Conservation (phyloP, 2,329 filamentous ascomycete species). For the Clonostachys sp. region DNA sequence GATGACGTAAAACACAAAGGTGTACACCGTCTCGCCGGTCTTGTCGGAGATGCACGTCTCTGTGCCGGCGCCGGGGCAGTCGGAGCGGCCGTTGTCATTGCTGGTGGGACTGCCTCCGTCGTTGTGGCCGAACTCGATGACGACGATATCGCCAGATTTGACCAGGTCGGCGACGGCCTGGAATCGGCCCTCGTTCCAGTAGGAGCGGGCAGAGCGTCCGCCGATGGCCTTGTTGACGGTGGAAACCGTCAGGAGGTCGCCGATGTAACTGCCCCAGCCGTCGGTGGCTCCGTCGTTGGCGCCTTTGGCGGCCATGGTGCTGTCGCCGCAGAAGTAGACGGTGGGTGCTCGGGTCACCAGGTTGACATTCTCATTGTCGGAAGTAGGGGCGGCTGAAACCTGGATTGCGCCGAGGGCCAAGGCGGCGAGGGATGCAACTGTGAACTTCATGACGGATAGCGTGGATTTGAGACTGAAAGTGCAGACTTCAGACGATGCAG, state of each 20-base stretch:
- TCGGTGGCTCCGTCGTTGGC: slow-evolving; percentile 30
- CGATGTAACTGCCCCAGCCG: slow-evolving; percentile 62
- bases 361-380: neutral
- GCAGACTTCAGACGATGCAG: too few relatives aligned
- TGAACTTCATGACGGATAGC: slow-evolving; percentile 12
- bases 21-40: slow-evolving; percentile 47
- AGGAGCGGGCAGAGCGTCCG: slow-evolving; percentile 63
- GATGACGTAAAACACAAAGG: slow-evolving; percentile 55
- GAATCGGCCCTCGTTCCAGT: slow-evolving; percentile 62
- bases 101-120: slow-evolving; percentile 53
- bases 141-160: slow-evolving; percentile 56
- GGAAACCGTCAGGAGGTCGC: slow-evolving; percentile 34
- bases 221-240: slow-evolving; percentile 61
- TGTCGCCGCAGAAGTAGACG: slow-evolving; percentile 55
- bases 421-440: slow-evolving; percentile 6
- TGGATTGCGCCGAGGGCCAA: slow-evolving; percentile 9
- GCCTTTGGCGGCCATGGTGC: slow-evolving; percentile 51
- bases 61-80: slow-evolving; percentile 48
- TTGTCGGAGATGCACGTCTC: slow-evolving; percentile 40
- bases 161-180: slow-evolving; percentile 47
- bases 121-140: slow-evolving; percentile 72
- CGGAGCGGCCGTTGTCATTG: slow-evolving; percentile 57
- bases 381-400: neutral
- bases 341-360: slow-evolving; percentile 18
- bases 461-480: too few relatives aligned